Conservation (phyloP, 176 grass and related monocot genomes). For the Musa itinerans region DNA sequence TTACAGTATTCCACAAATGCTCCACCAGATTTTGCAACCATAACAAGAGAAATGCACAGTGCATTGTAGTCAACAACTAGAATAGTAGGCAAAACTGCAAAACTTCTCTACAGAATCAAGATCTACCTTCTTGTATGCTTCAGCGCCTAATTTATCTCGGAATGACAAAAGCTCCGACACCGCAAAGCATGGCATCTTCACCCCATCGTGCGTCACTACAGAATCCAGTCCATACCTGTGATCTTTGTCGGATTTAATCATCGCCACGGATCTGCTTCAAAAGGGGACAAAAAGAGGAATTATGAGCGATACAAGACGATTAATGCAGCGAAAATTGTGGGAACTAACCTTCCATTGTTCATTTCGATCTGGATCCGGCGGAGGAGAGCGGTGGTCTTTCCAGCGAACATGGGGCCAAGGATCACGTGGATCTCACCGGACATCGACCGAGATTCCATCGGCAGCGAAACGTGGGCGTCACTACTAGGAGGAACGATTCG, state of each 20-base stretch:
- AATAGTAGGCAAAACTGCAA: neutral
- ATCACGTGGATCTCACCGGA: slow-evolving; percentile 88
- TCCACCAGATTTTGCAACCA: no score
- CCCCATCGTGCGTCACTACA: slow-evolving; percentile 77
- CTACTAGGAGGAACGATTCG: neutral
- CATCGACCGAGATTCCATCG: slow-evolving; percentile 20
- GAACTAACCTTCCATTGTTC: slow-evolving; percentile 39
- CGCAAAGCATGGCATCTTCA: slow-evolving; percentile 64
- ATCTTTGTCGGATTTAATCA: slow-evolving; percentile 85
- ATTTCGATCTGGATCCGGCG: slow-evolving; percentile 53
- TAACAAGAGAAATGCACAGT: no score
- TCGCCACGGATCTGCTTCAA: slow-evolving; percentile 45
- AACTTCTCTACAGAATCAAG: neutral
- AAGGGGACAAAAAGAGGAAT: neutral
- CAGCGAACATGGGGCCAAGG: slow-evolving; percentile 76
- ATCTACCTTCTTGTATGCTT: slow-evolving; percentile 62
- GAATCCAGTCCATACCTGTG: slow-evolving; percentile 61
- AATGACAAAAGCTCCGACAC: slow-evolving; percentile 55
- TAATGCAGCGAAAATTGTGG: neutral
- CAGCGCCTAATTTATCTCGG: slow-evolving; percentile 50
- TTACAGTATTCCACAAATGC: no score
- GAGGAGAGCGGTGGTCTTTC: slow-evolving; percentile 80
- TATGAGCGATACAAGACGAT: no score
- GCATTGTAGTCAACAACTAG: neutral
- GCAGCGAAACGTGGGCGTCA: neutral